phyloP scores from a whole-genome alignment of 1,284 basidiomycete species.

The Cryptococcus maquisensis region DNA sequence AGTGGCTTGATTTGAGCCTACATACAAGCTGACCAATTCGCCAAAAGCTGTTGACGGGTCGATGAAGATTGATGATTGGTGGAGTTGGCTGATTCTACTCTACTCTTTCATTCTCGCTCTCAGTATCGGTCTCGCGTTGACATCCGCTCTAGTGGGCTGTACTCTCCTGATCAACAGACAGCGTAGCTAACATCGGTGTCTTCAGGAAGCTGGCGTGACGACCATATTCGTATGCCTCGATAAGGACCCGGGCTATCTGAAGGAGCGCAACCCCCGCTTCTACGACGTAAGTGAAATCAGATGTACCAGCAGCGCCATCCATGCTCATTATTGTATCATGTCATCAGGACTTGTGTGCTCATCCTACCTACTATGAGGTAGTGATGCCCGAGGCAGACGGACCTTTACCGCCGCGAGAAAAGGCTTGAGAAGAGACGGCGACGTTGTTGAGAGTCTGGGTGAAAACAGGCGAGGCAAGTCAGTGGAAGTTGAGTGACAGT shows the following conservation, averaged over 20 bases:
- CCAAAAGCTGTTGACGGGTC: conserved; percentile 3
- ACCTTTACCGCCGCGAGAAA: not conserved
- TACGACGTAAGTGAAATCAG: not conserved
- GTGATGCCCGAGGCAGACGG: not conserved
- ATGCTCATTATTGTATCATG: too few species aligned
- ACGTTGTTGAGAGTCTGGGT: too few species aligned
- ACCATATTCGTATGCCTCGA: conserved; percentile 3
- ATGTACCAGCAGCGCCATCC: too few species aligned
- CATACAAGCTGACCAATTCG: not conserved
- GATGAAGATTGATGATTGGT: conserved; percentile 7
- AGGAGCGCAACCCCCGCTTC: not conserved
- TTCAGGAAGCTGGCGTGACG: conserved; percentile 3
- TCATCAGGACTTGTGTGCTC: not conserved
- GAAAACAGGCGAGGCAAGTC: too few species aligned
- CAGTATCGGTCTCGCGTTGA: conserved; percentile 7
- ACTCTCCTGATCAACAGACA: not conserved
- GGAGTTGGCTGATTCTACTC: conserved; percentile 11
- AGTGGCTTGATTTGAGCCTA: not conserved
- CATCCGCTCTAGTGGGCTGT: conserved; percentile 9
- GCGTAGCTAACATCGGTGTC: not conserved
- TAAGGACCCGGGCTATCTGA: not conserved
- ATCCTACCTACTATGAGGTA: not conserved
- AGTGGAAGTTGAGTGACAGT: too few species aligned
- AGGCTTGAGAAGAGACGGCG: too few species aligned
- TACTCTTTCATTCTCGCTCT: conserved; percentile 12